phyloP scores from a whole-genome alignment of 2,329 filamentous ascomycete species.

The Nothomitra cinnamomea region DNA sequence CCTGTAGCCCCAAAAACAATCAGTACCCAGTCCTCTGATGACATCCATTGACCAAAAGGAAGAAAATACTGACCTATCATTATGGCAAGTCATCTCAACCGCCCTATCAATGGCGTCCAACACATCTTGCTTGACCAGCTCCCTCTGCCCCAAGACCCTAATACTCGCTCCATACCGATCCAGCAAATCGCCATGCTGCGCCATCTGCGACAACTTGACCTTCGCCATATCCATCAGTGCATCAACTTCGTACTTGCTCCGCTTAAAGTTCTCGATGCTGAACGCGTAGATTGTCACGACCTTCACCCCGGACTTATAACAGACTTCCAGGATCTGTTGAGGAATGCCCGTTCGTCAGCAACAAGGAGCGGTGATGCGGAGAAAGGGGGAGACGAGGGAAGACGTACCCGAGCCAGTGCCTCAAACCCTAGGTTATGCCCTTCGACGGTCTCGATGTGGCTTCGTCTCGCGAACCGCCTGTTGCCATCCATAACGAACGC shows the following conservation, averaged over 20 bases:
- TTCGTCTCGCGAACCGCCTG: constrained; percentile 72
- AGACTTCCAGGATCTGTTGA: constrained; percentile 73
- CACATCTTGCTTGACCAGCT: constrained; percentile 74
- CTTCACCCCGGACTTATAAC: constrained; percentile 93
- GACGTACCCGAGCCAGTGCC: constrained; percentile 63
- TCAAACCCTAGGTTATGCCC: constrained; percentile 94
- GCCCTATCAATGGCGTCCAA: constrained; percentile 75
- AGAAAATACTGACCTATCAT: constrained; percentile 45
- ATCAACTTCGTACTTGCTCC: constrained; percentile 90
- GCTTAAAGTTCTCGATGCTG: constrained; percentile 97
- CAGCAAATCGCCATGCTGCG: constrained; percentile 81
- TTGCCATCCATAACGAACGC: constrained; percentile 99
- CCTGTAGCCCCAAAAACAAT: constrained; percentile 17
- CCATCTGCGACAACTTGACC: constrained; percentile 78
- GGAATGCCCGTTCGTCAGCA: not conserved
- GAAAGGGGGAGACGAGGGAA: constrained; percentile 2
- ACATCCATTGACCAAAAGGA: not conserved
- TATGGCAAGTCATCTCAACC: constrained; percentile 71
- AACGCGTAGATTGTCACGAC: constrained; percentile 97
- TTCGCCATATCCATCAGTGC: constrained; percentile 96
- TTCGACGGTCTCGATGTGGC: constrained; percentile 91
- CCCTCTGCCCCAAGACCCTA: constrained; percentile 67
- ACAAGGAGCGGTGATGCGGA: not conserved
- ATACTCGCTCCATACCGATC: constrained; percentile 85
- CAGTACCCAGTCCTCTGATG: not conserved